These are phyloP conservation scores for Cytospora chrysosperma DNA, from an alignment of 2,329 filamentous ascomycete genomes.

Conservation along the genomic window DNA sequence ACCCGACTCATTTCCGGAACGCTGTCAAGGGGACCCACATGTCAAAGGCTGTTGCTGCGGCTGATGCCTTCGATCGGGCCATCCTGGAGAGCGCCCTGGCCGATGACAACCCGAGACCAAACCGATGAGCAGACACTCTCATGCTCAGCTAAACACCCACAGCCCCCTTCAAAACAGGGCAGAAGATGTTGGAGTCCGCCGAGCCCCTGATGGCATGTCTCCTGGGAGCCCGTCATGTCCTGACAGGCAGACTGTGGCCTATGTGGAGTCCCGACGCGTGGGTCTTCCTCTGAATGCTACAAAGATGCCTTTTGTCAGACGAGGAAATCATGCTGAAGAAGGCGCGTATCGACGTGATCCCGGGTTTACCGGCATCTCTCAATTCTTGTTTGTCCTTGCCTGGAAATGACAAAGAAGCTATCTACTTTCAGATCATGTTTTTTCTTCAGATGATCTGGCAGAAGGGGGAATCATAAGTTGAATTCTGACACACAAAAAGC, in stretches of 20 bases:
- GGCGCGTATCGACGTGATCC: not conserved
- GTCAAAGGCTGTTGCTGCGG: constrained; percentile 22
- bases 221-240: not conserved
- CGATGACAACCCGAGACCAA: constrained; percentile 12
- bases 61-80: constrained; percentile 27
- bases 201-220: not conserved
- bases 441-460: constrained; percentile 17
- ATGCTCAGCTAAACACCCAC: not conserved
- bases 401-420: constrained; percentile 18
- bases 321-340: not conserved
- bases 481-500: constrained; percentile 31
- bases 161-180: not conserved
- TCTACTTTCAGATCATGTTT: constrained; percentile 20
- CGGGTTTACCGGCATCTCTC: not conserved
- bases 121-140: constrained; percentile 10
- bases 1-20: constrained; percentile 29
- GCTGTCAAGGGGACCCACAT: constrained; percentile 24
- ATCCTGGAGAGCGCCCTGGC: constrained; percentile 27
- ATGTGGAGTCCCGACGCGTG: not conserved
- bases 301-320: not conserved
- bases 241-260: not conserved
- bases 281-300: not conserved
- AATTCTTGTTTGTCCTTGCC: constrained; percentile 17
- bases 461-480: constrained; percentile 35
- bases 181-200: not conserved